Conservation (phyloP, 2,329 filamentous ascomycete genomes). For the Nannizzia gypsea region DNA sequence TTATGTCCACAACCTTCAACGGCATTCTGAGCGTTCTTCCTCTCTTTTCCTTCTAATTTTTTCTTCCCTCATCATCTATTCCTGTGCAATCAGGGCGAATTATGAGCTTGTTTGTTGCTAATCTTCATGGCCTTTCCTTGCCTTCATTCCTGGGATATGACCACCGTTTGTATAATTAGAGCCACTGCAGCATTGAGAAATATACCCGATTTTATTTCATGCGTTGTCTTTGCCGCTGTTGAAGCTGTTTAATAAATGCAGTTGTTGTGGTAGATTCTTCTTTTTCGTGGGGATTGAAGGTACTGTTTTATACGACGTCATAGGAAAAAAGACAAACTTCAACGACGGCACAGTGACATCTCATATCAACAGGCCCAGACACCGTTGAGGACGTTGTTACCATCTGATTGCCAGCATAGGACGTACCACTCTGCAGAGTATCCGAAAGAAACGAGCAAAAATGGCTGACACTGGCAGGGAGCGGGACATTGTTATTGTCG, state of each 20-base stretch:
- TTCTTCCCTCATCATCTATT: neutral
- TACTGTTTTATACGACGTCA: neutral
- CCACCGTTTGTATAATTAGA: slow-evolving; percentile 1
- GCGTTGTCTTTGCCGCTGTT: neutral
- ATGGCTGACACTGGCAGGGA: slow-evolving; percentile 10
- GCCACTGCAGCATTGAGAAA: neutral
- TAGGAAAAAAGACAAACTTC: neutral
- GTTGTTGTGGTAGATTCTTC: neutral
- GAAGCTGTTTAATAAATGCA: neutral
- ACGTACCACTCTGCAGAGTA: neutral
- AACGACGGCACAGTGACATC: neutral
- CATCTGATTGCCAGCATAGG: neutral
- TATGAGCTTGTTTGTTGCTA: neutral
- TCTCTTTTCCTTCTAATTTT: neutral
- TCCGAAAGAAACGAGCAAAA: neutral
- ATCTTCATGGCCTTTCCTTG: neutral
- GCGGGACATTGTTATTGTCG: slow-evolving; percentile 32
- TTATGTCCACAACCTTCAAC: neutral
- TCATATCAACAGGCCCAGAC: neutral
- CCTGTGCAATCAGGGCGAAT: neutral
- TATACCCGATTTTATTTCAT: neutral
- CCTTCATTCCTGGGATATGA: neutral
- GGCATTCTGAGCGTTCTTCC: neutral
- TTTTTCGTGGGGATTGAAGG: neutral
- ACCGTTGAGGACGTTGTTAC: neutral